Evolutionary conservation across 2,329 filamentous ascomycete genomes (phyloP).

Genomic region (Thelonectria blattea): DNA sequence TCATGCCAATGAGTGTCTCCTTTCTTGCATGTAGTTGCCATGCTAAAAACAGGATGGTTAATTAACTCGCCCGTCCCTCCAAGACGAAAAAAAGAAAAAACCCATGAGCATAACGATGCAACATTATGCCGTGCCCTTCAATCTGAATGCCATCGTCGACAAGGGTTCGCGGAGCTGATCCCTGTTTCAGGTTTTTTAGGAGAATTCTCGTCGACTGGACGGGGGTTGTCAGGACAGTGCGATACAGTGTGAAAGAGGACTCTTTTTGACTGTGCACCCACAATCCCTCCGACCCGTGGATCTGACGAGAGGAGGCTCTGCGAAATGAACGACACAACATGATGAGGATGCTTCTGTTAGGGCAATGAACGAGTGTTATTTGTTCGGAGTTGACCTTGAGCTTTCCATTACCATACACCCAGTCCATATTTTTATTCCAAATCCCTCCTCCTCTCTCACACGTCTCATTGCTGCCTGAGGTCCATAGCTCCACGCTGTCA

Average conservation of each 20-base stretch:
- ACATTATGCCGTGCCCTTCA: slow-evolving; percentile 16
- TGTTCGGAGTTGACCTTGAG: no score
- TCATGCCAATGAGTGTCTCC: not conserved
- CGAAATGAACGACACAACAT: no score
- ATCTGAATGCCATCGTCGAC: slow-evolving; percentile 5
- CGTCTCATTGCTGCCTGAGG: no score
- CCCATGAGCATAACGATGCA: slow-evolving; percentile 14
- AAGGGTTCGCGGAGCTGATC: slow-evolving; percentile 11
- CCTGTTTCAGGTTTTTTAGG: slow-evolving; percentile 18
- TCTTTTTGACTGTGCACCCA: not conserved
- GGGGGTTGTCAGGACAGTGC: not conserved
- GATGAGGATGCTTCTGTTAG: no score
- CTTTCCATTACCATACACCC: not conserved
- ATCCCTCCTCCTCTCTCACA: not conserved
- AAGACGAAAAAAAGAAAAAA: not conserved
- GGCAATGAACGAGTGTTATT: no score
- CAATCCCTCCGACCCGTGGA: not conserved
- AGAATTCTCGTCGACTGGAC: slow-evolving; percentile 1
- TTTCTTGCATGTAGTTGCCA: not conserved
- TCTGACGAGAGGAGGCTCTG: no score
- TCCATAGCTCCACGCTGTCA: slow-evolving; percentile 3
- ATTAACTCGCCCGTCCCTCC: not conserved
- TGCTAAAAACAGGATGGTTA: slow-evolving; percentile 4
- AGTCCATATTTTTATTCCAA: not conserved
- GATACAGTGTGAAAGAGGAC: not conserved